Conservation (phyloP, 1,284 basidiomycete genomes). For the Apiotrichum gracile region DNA sequence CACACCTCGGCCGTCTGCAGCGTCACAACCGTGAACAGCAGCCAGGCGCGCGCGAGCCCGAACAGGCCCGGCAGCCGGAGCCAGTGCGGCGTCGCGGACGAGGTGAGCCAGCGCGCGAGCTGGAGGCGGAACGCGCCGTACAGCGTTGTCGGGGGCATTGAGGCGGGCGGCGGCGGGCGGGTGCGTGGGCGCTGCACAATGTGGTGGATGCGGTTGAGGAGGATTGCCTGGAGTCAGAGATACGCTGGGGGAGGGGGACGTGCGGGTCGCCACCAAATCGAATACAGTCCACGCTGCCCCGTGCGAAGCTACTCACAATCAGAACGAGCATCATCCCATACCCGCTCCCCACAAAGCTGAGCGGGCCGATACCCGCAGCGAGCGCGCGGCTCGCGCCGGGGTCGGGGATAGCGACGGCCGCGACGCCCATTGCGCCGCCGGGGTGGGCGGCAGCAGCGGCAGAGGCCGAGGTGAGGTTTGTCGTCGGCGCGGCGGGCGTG, state of each 20-base stretch:
- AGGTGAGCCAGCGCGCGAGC: conserved; percentile 21
- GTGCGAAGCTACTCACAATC: conserved; percentile 27
- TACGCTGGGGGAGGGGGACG: background rate
- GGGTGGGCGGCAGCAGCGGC: background rate
- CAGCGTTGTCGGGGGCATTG: conserved; percentile 14
- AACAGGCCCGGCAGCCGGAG: conserved; percentile 39
- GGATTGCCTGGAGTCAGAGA: conserved; percentile 27
- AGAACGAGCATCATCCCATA: conserved; percentile 41
- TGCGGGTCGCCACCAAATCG: background rate
- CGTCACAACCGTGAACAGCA: conserved; percentile 36
- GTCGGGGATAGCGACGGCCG: conserved; percentile 63
- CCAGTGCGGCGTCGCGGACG: conserved; percentile 22
- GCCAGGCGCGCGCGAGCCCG: conserved; percentile 32
- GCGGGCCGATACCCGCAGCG: conserved; percentile 30
- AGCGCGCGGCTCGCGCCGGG: conserved; percentile 29
- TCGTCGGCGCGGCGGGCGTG: conserved; percentile 59
- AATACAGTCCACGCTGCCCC: no score
- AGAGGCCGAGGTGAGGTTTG: background rate
- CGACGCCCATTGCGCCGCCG: conserved; percentile 51
- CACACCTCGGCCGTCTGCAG: conserved; percentile 38
- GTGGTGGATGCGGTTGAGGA: conserved; percentile 44
- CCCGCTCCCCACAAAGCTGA: conserved; percentile 37
- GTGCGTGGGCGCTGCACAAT: conserved; percentile 38
- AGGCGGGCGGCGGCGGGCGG: conserved; percentile 18
- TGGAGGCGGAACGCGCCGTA: background rate